Conservation (phyloP, 495 filamentous ascomycete species). For the Parachaetomium inaequale region DNA sequence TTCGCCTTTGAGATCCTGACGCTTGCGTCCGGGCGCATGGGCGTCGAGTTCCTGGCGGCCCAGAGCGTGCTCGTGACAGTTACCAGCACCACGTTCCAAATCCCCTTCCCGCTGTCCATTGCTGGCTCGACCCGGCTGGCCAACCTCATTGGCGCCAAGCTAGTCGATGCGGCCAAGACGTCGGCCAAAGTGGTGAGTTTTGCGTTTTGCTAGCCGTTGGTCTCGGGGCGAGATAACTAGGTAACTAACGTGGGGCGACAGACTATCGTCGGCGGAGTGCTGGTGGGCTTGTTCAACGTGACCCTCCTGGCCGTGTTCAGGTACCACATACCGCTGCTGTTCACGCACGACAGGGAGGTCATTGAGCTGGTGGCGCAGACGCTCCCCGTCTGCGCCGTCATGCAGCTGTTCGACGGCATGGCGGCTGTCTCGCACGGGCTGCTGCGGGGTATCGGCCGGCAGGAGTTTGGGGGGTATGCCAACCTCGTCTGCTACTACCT, state of each 20-base stretch:
- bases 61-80: constrained; percentile 57
- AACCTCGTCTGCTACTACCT: constrained; percentile 82
- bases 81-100: constrained; percentile 54
- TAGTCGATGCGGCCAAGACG: constrained; percentile 66
- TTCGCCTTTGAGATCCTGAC: constrained; percentile 81
- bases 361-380: constrained; percentile 66
- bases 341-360: constrained; percentile 77
- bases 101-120: constrained; percentile 60
- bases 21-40: constrained; percentile 65
- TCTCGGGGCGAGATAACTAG: background rate
- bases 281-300: constrained; percentile 75
- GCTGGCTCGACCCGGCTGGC: constrained; percentile 62
- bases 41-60: constrained; percentile 62
- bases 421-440: constrained; percentile 77
- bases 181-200: constrained; percentile 62
- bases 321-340: constrained; percentile 68
- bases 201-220: background rate
- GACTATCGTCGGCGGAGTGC: constrained; percentile 56
- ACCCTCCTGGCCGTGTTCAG: constrained; percentile 60
- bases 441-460: constrained; percentile 76
- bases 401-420: constrained; percentile 83
- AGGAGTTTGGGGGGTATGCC: constrained; percentile 84
- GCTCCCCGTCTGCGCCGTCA: constrained; percentile 75
- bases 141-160: constrained; percentile 63
- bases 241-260: constrained; percentile 21